Conservation (phyloP, 306 rosid species). For the Cajanus cajan region DNA sequence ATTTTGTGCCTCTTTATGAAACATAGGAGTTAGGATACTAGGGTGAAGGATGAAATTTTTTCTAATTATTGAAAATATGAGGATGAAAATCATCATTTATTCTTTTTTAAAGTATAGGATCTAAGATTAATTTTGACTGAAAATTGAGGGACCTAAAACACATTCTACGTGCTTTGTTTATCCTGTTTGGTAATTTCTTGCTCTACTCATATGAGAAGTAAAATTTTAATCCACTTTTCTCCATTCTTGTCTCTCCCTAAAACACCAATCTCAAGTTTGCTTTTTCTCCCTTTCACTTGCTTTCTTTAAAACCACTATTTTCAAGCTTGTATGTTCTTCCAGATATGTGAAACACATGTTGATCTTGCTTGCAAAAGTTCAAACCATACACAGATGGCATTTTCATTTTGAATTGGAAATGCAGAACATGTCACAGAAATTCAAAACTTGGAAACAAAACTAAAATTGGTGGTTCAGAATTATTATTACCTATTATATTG, state of each 20-base stretch:
- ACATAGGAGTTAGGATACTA: too few relatives aligned
- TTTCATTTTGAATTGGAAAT: not conserved
- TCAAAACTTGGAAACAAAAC: not conserved
- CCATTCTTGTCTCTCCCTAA: not conserved
- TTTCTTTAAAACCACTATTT: not conserved
- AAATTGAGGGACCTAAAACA: too few relatives aligned
- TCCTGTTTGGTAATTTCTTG: not conserved
- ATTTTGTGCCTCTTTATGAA: too few relatives aligned
- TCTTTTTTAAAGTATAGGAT: too few relatives aligned
- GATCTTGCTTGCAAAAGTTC: not conserved
- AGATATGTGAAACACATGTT: constrained; percentile 8
- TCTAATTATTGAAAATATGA: too few relatives aligned
- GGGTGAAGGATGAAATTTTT: too few relatives aligned
- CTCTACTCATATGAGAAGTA: not conserved
- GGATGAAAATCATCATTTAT: too few relatives aligned
- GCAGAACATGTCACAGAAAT: not conserved
- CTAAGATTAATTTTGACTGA: too few relatives aligned
- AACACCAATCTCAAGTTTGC: not conserved
- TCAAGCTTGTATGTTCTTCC: not conserved
- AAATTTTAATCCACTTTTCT: too few relatives aligned
- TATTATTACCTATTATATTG: not conserved
- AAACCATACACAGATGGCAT: not conserved
- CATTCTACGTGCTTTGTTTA: too few relatives aligned
- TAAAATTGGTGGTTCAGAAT: not conserved
- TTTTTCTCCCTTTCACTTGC: not conserved